These are phyloP conservation scores for Peltaster fructicola DNA, from an alignment of 2,329 filamentous ascomycete genomes.

Conservation along the genomic window DNA sequence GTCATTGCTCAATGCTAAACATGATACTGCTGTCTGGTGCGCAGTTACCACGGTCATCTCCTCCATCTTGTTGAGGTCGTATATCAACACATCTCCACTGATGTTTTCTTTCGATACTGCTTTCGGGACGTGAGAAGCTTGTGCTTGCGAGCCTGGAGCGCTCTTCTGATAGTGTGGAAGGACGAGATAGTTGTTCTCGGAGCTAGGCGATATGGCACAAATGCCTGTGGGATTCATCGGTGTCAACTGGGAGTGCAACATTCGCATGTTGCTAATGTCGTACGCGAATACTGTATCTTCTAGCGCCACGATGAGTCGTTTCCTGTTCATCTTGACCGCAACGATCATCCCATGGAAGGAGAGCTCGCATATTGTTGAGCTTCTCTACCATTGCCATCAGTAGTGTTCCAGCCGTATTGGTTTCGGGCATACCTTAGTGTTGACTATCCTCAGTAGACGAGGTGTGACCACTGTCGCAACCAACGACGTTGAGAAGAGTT, in stretches of 20 bases:
- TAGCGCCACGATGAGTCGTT: slow-evolving; percentile 78
- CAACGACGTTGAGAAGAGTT: slow-evolving; percentile 95
- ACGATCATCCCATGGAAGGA: slow-evolving; percentile 95
- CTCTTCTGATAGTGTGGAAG: slow-evolving; percentile 64
- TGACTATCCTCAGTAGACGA: slow-evolving; percentile 83
- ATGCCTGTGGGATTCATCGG: slow-evolving; percentile 80
- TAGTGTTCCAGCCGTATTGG: slow-evolving; percentile 1
- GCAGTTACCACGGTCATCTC: slow-evolving; percentile 92
- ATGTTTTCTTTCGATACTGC: slow-evolving; percentile 54
- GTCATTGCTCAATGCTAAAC: slow-evolving; percentile 79
- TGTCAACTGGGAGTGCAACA: slow-evolving; percentile 80
- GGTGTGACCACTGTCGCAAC: slow-evolving; percentile 88
- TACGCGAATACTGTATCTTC: slow-evolving; percentile 97
- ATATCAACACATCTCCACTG: slow-evolving; percentile 81
- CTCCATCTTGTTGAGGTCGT: slow-evolving; percentile 75
- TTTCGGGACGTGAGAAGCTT: slow-evolving; percentile 71
- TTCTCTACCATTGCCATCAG: slow-evolving; percentile 28
- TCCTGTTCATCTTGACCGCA: slow-evolving; percentile 83
- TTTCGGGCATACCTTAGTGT: slow-evolving; percentile 59
- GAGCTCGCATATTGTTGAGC: slow-evolving; percentile 90
- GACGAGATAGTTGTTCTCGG: slow-evolving; percentile 87
- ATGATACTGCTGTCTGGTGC: slow-evolving; percentile 78
- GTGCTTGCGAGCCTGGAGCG: slow-evolving; percentile 19
- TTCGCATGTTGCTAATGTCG: slow-evolving; percentile 96
- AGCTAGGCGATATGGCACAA: slow-evolving; percentile 81